Evolutionary conservation across 176 grass and related monocot genomes (phyloP).

Genomic region (Hordeum marinum): DNA sequence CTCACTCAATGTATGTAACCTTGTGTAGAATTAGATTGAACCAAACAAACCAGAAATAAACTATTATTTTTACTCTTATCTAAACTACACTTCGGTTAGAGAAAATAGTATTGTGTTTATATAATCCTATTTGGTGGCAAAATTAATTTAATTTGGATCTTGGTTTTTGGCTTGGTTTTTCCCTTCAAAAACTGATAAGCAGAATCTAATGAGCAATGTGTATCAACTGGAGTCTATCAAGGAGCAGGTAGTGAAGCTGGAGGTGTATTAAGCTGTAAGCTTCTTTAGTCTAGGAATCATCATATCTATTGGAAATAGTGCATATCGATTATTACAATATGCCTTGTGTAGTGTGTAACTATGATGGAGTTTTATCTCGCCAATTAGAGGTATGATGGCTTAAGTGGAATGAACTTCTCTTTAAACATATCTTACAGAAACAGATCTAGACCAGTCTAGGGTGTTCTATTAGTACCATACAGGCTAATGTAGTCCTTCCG

Average conservation of each 20-base stretch:
- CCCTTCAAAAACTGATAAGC: conserved; percentile 40
- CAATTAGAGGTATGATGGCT: too few species aligned
- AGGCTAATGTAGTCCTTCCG: too few species aligned
- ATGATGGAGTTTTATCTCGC: not conserved
- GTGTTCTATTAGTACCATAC: too few species aligned
- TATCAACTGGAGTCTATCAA: conserved; percentile 31
- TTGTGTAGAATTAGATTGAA: not conserved
- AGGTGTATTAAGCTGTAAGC: conserved; percentile 30
- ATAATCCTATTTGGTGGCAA: not conserved
- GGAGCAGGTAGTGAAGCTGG: conserved; percentile 34
- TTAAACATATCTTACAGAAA: too few species aligned
- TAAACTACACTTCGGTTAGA: too few species aligned
- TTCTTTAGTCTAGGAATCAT: conserved; percentile 39
- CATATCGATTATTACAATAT: not conserved
- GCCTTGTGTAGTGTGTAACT: not conserved
- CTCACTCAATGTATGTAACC: not conserved
- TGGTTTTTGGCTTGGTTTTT: conserved; percentile 24
- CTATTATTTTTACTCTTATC: not conserved
- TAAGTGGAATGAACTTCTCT: too few species aligned
- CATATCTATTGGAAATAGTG: not conserved
- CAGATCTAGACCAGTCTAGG: too few species aligned
- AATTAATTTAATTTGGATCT: conserved; percentile 24
- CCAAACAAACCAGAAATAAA: not conserved
- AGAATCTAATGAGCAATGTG: conserved; percentile 28
- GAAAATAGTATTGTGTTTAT: too few species aligned